Evolutionary conservation across 179 eudicot species (phyloP).

Genomic region (Silene vulgaris): DNA sequence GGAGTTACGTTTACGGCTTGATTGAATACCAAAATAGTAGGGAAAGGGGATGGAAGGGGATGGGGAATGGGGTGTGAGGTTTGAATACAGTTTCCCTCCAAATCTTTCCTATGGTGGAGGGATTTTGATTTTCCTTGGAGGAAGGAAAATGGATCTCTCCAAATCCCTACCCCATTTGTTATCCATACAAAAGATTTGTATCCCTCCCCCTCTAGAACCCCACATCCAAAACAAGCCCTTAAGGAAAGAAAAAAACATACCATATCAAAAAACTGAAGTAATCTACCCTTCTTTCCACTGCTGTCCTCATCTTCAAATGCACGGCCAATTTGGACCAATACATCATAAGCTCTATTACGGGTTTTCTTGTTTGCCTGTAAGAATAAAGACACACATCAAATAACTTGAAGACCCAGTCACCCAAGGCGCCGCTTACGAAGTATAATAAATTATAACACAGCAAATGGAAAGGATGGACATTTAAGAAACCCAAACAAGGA

Average conservation of each 20-base stretch:
- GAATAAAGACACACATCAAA: slow-evolving; percentile 6
- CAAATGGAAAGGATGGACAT: not conserved
- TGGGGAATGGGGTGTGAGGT: too few species aligned
- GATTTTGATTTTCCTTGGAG: too few species aligned
- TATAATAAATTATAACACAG: not conserved
- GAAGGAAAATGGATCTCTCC: too few species aligned
- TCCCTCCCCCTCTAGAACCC: not conserved
- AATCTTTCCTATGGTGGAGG: too few species aligned
- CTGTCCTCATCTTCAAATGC: slow-evolving; percentile 71
- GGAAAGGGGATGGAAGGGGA: too few species aligned
- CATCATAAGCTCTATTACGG: slow-evolving; percentile 88
- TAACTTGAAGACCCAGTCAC: not conserved
- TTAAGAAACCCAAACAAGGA: not conserved
- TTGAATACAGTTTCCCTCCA: not conserved
- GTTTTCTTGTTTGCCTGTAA: slow-evolving; percentile 85
- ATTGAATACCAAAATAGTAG: too few species aligned
- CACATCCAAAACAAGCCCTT: too few species aligned
- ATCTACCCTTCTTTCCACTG: slow-evolving; percentile 61
- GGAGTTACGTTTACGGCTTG: too few species aligned
- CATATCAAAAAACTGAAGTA: slow-evolving; percentile 69
- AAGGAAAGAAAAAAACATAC: slow-evolving; percentile 30
- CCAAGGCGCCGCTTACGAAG: not conserved
- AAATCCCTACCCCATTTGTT: too few species aligned
- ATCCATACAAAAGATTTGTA: too few species aligned
- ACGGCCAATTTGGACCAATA: slow-evolving; percentile 89